These are phyloP conservation scores for Daldinia loculata DNA, from an alignment of 495 filamentous ascomycete genomes.

Conservation along the genomic window DNA sequence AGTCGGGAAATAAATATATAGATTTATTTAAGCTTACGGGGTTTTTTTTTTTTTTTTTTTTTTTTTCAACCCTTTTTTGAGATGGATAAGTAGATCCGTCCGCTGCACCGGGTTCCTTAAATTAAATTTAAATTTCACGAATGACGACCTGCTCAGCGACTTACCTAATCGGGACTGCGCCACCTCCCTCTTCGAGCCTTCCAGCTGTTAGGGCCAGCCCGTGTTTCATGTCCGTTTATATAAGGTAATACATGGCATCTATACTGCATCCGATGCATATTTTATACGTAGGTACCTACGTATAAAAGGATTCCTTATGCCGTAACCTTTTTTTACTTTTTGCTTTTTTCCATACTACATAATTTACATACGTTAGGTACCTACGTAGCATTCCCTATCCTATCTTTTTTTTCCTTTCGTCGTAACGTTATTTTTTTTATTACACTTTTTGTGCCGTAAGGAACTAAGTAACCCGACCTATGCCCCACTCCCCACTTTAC, in stretches of 20 bases:
- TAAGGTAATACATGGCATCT: neutral
- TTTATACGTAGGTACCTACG: no score
- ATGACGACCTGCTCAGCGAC: neutral
- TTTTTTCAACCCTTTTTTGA: no score
- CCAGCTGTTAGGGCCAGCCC: neutral
- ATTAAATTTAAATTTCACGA: neutral
- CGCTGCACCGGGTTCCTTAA: neutral
- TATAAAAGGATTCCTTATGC: neutral
- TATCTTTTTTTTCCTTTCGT: neutral
- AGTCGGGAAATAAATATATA: constrained; percentile 14
- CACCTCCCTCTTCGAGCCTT: neutral
- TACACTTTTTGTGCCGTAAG: no score
- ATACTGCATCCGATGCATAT: neutral
- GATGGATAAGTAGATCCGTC: no score
- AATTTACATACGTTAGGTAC: no score
- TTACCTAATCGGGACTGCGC: constrained; percentile 6
- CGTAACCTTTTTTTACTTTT: neutral
- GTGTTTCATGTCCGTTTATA: neutral
- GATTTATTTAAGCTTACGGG: constrained; percentile 5
- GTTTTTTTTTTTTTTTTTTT: no score
- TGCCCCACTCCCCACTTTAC: no score
- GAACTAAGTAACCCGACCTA: no score
- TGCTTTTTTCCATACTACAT: neutral
- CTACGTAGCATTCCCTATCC: no score
- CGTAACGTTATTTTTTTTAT: neutral